phyloP scores from a whole-genome alignment of 768 basidiomycete genomes.

The Amanita thiersii region DNA sequence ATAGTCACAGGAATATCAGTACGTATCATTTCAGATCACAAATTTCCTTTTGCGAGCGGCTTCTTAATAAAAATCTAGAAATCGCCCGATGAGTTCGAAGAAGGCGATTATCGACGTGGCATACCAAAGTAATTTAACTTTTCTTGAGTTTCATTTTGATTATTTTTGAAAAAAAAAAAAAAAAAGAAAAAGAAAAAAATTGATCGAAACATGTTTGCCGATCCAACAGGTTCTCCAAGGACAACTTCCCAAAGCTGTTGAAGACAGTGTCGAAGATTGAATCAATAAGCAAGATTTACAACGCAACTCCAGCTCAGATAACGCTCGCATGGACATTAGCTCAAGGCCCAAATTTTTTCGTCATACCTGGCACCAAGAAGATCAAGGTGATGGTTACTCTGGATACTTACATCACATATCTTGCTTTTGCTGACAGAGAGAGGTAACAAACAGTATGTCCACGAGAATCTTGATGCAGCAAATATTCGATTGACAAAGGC shows the following conservation, averaged over 20 bases:
- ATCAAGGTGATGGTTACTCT: constrained; percentile 18
- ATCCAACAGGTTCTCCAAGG: constrained; percentile 25
- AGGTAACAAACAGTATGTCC: constrained; percentile 29
- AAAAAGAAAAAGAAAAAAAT: too few relatives aligned
- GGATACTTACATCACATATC: neutral
- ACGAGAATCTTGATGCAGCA: constrained; percentile 28
- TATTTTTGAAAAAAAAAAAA: too few relatives aligned
- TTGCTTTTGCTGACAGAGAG: neutral
- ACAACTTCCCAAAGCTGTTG: constrained; percentile 36
- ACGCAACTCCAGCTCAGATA: constrained; percentile 32
- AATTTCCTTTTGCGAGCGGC: too few relatives aligned
- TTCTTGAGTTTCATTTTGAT: neutral
- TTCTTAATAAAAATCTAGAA: constrained; percentile 17
- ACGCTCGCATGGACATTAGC: constrained; percentile 40
- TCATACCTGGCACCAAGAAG: constrained; percentile 36
- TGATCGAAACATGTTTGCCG: too few relatives aligned
- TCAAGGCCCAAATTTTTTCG: constrained; percentile 32
- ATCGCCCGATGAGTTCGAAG: constrained; percentile 32
- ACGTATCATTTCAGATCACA: neutral
- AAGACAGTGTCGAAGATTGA: constrained; percentile 26
- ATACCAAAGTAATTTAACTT: constrained; percentile 31
- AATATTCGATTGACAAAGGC: constrained; percentile 18
- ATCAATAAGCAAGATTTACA: constrained; percentile 23
- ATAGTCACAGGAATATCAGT: constrained; percentile 35
- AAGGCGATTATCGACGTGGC: constrained; percentile 24